Base-by-base conservation (phyloP, 176 grass and related monocot genomes). In the Oryza punctata region DNA sequence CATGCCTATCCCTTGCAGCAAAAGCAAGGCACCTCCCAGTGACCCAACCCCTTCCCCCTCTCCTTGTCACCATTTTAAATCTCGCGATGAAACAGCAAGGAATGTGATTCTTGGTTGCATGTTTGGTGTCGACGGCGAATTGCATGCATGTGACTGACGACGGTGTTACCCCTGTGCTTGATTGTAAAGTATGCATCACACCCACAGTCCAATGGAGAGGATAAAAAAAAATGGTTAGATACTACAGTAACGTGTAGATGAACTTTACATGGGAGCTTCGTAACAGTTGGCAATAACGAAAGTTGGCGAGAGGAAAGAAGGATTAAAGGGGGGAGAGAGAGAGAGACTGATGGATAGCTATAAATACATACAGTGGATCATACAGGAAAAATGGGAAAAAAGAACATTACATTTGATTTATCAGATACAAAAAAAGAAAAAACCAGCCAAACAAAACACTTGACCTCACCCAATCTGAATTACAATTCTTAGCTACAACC, bases 391-490 rank as follows among this genome's bases (percentile, higher is more conserved):
- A 72, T 68, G 41, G 21, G 7, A 6, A n/a, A 19, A 24, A 61
- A 4, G 32, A 33, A 61, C 59, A 63, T 41, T 82, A 61, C 57
- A 61, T 27, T 73, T 65, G 38, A 72, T 72, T 87, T 63, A 79
- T 27, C 40, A 63, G 28, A 74, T 65, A 82, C 65, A 87, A 88
- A 88, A 54, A 88, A 54, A 54, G 7, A 38, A 38, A 38, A 57
- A 57, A 57, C 1, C 68, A 82, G 50, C 70, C 80, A 87, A 74
- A 83, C 81, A 78, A 70, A 87, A 50, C 63, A 52, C 67, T 71
- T 40, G 38, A 87, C 44, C 89, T 80, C 89, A 85, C 77, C 85
- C 86, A 85, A 82, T 92, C 79, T 80, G 86, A 82, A 83, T 83
- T 86, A 82, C 75, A 80, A 40, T 72, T 85, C 79, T 88, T 88